These are phyloP conservation scores for Apiospora hydei DNA, from an alignment of 2,329 filamentous ascomycete species.

Conservation along the genomic window DNA sequence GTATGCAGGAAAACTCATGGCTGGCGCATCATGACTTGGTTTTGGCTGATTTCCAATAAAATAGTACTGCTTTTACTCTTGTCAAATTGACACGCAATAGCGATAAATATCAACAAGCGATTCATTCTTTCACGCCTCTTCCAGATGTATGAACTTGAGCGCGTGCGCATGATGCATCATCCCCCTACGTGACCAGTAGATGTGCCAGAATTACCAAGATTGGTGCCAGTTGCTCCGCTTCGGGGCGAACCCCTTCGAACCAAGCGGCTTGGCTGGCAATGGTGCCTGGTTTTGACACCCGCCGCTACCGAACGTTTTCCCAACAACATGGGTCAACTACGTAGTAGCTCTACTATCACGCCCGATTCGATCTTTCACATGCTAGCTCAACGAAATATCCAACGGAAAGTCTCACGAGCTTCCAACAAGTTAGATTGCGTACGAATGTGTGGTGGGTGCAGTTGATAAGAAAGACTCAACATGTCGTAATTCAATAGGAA, in stretches of 20 bases:
- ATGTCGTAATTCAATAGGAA: neutral
- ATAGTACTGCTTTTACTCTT: neutral
- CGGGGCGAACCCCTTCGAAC: neutral
- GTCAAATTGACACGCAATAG: constrained; percentile 13
- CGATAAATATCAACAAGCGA: constrained; percentile 6
- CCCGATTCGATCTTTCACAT: constrained; percentile 20
- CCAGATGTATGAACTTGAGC: no score
- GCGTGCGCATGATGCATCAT: no score
- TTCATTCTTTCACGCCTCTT: neutral
- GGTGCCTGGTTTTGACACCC: neutral
- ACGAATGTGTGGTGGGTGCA: neutral
- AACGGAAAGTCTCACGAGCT: constrained; percentile 7
- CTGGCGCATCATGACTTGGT: constrained; percentile 13
- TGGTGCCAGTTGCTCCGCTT: neutral
- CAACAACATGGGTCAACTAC: constrained; percentile 18
- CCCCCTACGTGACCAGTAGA: neutral
- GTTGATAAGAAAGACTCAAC: neutral
- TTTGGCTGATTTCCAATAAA: constrained; percentile 2
- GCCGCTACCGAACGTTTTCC: constrained; percentile 10
- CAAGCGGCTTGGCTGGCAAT: constrained; percentile 5
- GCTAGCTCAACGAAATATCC: constrained; percentile 15
- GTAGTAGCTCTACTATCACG: constrained; percentile 1
- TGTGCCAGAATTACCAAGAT: neutral
- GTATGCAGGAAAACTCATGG: constrained; percentile 16
- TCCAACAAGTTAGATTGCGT: neutral